Evolutionary conservation across 2,329 filamentous ascomycete species (phyloP).

Genomic region (Clarireedia homoeocarpa): DNA sequence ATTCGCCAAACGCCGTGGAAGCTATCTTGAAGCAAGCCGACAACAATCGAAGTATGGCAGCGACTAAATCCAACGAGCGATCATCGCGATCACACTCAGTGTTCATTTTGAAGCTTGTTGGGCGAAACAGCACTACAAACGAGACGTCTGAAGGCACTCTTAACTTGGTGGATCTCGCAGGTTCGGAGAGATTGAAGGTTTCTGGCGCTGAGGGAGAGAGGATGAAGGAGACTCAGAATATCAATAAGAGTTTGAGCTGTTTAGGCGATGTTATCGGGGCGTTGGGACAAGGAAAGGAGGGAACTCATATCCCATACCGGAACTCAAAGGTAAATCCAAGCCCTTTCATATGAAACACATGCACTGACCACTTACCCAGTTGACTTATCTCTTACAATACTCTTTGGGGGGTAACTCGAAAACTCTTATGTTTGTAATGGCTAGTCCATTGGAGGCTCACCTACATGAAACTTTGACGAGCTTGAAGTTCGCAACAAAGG

Average conservation of each 20-base stretch:
- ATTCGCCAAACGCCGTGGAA: conserved; percentile 74
- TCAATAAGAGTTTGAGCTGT: conserved; percentile 90
- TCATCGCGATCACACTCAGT: conserved; percentile 93
- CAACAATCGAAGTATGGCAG: conserved; percentile 83
- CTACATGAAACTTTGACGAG: conserved; percentile 89
- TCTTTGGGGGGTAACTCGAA: conserved; percentile 92
- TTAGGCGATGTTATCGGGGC: conserved; percentile 92
- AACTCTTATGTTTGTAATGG: conserved; percentile 99
- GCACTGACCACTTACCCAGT: conserved; percentile 34
- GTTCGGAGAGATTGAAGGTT: conserved; percentile 83
- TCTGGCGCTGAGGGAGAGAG: conserved; percentile 80
- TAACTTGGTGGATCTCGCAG: conserved; percentile 92
- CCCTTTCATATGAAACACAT: neutral
- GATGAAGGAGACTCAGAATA: conserved; percentile 90
- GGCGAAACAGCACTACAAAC: conserved; percentile 62
- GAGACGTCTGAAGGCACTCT: conserved; percentile 88
- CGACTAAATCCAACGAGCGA: conserved; percentile 94
- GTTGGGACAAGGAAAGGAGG: conserved; percentile 72
- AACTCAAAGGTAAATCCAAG: conserved; percentile 71
- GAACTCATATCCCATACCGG: conserved; percentile 80
- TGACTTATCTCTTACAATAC: conserved; percentile 92
- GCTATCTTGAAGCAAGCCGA: conserved; percentile 72
- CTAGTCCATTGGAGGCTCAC: conserved; percentile 84
- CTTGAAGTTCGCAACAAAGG: conserved; percentile 92
- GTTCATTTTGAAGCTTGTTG: conserved; percentile 77